These are phyloP conservation scores for Prunus fruticosa DNA, from an alignment of 306 rosid genomes.

Conservation along the genomic window DNA sequence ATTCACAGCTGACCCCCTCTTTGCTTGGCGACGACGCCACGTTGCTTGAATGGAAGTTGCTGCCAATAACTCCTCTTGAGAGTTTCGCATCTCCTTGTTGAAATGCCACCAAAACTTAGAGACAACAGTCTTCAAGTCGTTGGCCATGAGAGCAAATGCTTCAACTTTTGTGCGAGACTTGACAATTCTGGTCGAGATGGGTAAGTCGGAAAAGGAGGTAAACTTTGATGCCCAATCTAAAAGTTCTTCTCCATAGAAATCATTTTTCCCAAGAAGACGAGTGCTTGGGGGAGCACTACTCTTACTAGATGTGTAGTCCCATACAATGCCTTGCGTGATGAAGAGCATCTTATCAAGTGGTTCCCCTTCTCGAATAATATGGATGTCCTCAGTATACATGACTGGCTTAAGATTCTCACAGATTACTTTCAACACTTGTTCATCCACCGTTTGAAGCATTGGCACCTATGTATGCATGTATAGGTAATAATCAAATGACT, in stretches of 20 bases:
- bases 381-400: background rate
- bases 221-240: background rate
- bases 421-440: background rate
- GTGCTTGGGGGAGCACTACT: background rate
- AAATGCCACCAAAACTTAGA: background rate
- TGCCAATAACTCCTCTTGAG: background rate
- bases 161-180: background rate
- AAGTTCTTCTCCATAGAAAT: background rate
- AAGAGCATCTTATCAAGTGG: background rate
- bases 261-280: background rate
- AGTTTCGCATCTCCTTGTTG: background rate
- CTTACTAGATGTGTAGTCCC: background rate
- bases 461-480: background rate
- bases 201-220: background rate
- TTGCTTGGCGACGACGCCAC: background rate
- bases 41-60: background rate
- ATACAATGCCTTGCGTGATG: background rate
- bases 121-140: background rate
- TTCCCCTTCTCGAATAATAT: background rate
- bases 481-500: no score
- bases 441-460: background rate
- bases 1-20: background rate
- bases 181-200: background rate
- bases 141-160: background rate
- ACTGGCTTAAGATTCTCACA: background rate